These are phyloP conservation scores for Cyclotella kingstonii DNA, from an alignment of 108 stramenopile genomes.

Conservation along the genomic window DNA sequence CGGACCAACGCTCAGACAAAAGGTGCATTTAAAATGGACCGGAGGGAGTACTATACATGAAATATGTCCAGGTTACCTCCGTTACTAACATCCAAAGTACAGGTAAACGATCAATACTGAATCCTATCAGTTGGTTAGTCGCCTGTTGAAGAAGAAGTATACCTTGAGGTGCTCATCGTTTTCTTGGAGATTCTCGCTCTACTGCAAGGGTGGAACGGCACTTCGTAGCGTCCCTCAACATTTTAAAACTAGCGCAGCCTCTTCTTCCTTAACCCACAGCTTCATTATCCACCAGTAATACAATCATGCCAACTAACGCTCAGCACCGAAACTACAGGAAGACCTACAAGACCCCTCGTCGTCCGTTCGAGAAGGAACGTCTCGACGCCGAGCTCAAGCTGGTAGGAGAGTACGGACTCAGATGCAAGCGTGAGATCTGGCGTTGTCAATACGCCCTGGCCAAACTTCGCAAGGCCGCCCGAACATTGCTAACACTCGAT, in stretches of 20 bases:
- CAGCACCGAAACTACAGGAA: constrained; percentile 83
- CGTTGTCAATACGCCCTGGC: constrained; percentile 98
- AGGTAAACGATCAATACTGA: no score
- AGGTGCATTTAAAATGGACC: no score
- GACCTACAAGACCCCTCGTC: constrained; percentile 98
- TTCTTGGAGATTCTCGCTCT: neutral
- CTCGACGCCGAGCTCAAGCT: constrained; percentile 97
- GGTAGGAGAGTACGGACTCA: constrained; percentile 99
- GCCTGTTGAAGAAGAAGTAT: no score
- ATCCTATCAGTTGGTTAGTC: no score
- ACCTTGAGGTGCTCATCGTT: no score
- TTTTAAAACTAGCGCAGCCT: no score
- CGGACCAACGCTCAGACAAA: no score
- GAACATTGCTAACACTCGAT: constrained; percentile 94
- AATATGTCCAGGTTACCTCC: no score
- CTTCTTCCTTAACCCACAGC: neutral
- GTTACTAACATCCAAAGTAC: no score
- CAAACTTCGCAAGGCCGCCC: constrained; percentile 99
- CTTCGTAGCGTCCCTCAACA: no score
- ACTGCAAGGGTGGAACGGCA: no score
- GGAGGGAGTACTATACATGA: no score
- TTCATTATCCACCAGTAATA: neutral
- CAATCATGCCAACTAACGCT: constrained; percentile 54
- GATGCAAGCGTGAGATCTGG: constrained; percentile 99
- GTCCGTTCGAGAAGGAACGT: constrained; percentile 99